Evolutionary conservation across 768 basidiomycete species (phyloP).

Genomic region (Calocybe cyanea): DNA sequence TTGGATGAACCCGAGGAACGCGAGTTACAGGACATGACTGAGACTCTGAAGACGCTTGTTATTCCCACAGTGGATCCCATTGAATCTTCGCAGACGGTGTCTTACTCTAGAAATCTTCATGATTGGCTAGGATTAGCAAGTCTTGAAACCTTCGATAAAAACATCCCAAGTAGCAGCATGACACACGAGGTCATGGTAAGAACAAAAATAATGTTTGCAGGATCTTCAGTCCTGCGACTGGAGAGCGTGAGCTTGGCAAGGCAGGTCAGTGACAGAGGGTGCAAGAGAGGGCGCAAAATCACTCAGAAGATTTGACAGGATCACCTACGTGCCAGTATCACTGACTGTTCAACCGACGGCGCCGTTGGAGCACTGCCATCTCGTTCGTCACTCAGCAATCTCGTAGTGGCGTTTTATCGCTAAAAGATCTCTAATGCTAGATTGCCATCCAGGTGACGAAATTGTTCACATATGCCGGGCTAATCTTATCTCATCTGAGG

Average conservation of each 20-base stretch:
- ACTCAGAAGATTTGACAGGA: constrained; percentile 29
- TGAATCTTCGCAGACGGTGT: constrained; percentile 45
- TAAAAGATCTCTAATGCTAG: constrained; percentile 38
- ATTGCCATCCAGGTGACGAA: constrained; percentile 63
- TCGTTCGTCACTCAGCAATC: constrained; percentile 27
- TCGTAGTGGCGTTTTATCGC: no score
- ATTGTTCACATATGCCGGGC: constrained; percentile 56
- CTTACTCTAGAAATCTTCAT: constrained; percentile 44
- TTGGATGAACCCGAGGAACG: constrained; percentile 20
- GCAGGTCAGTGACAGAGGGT: constrained; percentile 34
- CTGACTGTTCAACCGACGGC: constrained; percentile 51
- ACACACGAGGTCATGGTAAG: constrained; percentile 57
- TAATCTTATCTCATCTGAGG: constrained; percentile 39
- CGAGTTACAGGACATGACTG: constrained; percentile 38
- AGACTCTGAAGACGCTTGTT: constrained; percentile 62
- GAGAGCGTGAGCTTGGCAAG: constrained; percentile 43
- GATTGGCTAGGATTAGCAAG: constrained; percentile 48
- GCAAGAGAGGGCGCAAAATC: background rate
- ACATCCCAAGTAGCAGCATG: constrained; percentile 47
- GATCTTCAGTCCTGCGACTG: constrained; percentile 55
- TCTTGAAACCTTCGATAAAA: constrained; percentile 47
- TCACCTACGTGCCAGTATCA: constrained; percentile 39
- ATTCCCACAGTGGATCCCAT: constrained; percentile 69
- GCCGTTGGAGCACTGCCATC: constrained; percentile 40
- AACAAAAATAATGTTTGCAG: constrained; percentile 47